Evolutionary conservation across 1,139 yeast species (phyloP), one percentile per base, ranked within the genome.

Genomic region (Pichia sp.): DNA sequence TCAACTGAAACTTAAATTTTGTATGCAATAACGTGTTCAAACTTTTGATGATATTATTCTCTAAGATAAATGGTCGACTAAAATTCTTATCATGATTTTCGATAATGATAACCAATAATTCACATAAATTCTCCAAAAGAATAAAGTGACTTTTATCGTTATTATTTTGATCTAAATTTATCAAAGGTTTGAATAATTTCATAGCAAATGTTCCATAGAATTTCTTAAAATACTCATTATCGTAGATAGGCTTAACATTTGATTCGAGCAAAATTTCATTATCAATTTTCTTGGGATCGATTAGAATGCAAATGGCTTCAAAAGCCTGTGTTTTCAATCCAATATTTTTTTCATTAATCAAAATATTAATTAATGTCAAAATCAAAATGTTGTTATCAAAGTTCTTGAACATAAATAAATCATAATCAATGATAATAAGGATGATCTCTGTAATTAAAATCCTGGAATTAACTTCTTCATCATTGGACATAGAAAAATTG

Each of bases 361-460:
- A 63, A 32, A 88, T 70, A 40, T 77, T 72, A 1, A 85, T 73
- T 39, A 90, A 64, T 6, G 83, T 75, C 11, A 71, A 63, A 36
- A 85, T 66, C 43, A 86, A 63, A 0, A 84, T 73, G 52, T 39
- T 40, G 8, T 8, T 31, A n/a, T 34, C 26, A 1, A 44, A 44
- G 27, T 50, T 51, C 56, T 75, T 78, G 26, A 86, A 77, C 41
- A 86, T 62, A 4, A 81, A 65, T 3, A 86, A 82, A 58, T 88
- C 97, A 55, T 85, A 90, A 51, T 90, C 97, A 35, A 90, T 81
- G 7, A 88, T 81, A 1, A 87, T 71, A 9, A 86, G 83, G 33
- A 92, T 75, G 10, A 88, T 67, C 58, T 92, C 97, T 0, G 95
- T 83, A 0, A 95, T 95, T 34, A 86, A 61, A 2, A 81, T 79